Conservation (phyloP, 805 yeast species). For the Starmera pachycereana region DNA sequence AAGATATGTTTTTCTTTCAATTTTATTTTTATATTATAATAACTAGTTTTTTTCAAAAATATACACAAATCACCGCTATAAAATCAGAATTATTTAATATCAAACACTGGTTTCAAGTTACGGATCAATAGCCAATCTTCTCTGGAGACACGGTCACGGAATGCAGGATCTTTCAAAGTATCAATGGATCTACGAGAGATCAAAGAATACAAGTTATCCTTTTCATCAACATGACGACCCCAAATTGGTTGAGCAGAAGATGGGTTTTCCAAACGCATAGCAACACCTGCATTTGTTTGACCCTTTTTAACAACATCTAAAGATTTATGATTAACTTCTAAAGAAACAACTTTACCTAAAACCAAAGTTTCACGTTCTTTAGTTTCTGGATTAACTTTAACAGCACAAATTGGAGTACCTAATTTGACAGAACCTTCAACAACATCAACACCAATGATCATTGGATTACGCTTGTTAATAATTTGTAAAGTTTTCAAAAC, state of each 20-base stretch:
- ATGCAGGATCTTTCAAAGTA: conserved; percentile 96
- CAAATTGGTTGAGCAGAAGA: conserved; percentile 91
- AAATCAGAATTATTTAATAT: conserved; percentile 37
- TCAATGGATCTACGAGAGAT: conserved; percentile 86
- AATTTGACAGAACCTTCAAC: conserved; percentile 78
- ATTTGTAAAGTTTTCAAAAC: conserved; percentile 90
- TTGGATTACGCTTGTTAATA: conserved; percentile 96
- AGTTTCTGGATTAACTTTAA: conserved; percentile 78
- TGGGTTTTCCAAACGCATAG: conserved; percentile 92
- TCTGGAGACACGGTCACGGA: conserved; percentile 87
- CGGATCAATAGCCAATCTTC: conserved; percentile 93
- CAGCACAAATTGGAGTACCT: conserved; percentile 95
- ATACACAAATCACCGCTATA: neutral
- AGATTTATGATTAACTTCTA: conserved; percentile 93
- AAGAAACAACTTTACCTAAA: conserved; percentile 82
- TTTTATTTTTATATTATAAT: too few relatives aligned
- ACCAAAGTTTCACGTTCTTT: conserved; percentile 56
- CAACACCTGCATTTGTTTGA: conserved; percentile 96
- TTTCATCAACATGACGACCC: conserved; percentile 98
- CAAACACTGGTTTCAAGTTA: conserved; percentile 80
- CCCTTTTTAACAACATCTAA: conserved; percentile 79
- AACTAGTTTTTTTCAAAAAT: too few relatives aligned
- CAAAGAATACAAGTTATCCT: conserved; percentile 83
- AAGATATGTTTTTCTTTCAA: too few relatives aligned
- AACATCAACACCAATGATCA: conserved; percentile 98